Evolutionary conservation across 257 asterid species (phyloP).

Genomic region (Marsdenia floribunda): DNA sequence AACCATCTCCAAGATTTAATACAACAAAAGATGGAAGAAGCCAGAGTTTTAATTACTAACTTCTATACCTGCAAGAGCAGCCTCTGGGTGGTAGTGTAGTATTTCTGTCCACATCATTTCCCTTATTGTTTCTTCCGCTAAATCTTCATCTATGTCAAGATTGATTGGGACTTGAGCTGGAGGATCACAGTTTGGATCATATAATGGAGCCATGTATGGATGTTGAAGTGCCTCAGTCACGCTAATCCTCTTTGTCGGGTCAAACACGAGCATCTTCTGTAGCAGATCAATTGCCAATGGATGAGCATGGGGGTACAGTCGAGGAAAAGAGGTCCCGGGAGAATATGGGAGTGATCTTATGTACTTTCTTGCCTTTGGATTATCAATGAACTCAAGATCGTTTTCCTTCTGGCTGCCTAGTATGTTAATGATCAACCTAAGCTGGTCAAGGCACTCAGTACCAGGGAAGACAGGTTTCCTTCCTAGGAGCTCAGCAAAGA

Average conservation of each 20-base stretch:
- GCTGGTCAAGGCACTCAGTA: constrained; percentile 27
- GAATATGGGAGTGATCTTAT: constrained; percentile 24
- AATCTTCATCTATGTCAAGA: constrained; percentile 28
- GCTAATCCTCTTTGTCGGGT: constrained; percentile 30
- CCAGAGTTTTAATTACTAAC: neutral
- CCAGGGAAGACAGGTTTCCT: constrained; percentile 28
- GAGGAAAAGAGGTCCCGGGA: constrained; percentile 20
- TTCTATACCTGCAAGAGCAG: constrained; percentile 11
- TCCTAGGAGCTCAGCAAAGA: constrained; percentile 27
- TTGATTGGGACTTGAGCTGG: constrained; percentile 26
- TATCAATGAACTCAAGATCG: constrained; percentile 21
- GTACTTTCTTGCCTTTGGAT: constrained; percentile 27
- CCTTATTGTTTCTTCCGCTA: constrained; percentile 25
- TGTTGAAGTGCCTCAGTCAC: constrained; percentile 24
- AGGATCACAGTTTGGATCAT: constrained; percentile 23
- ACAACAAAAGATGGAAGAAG: neutral
- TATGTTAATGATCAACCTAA: constrained; percentile 25
- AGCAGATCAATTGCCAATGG: constrained; percentile 25
- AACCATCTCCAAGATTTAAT: neutral
- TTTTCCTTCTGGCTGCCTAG: constrained; percentile 26
- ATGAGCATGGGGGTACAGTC: constrained; percentile 22
- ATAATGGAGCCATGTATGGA: constrained; percentile 25
- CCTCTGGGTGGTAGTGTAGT: constrained; percentile 24
- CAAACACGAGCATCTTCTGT: constrained; percentile 28
- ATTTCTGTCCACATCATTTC: constrained; percentile 27